phyloP scores from a whole-genome alignment of 1,284 basidiomycete genomes.

The Malassezia brasiliensis region DNA sequence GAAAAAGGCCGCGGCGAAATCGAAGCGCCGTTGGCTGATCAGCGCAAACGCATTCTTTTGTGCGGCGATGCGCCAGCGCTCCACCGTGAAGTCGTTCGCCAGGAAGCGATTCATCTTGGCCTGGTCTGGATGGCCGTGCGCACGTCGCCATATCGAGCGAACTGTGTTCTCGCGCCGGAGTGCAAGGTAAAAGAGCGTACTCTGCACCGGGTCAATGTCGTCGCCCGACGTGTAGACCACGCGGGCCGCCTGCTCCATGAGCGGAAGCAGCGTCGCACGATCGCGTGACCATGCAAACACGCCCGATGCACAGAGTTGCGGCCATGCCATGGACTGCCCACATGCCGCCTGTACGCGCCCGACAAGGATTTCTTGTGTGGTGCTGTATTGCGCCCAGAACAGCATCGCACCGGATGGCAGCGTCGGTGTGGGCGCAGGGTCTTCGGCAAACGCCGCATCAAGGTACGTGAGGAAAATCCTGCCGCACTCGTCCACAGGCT shows the following conservation, averaged over 20 bases:
- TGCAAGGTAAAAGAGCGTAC: slow-evolving; percentile 88
- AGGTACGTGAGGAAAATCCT: slow-evolving; percentile 1
- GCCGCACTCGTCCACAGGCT: slow-evolving; percentile 7
- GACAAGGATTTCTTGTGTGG: slow-evolving; percentile 2
- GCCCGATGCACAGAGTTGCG: background rate
- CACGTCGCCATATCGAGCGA: slow-evolving; percentile 88
- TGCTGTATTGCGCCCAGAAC: slow-evolving; percentile 6
- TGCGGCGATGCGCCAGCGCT: slow-evolving; percentile 84
- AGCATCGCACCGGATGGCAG: background rate
- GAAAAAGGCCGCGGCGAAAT: slow-evolving; percentile 87
- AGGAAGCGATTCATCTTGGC: slow-evolving; percentile 82
- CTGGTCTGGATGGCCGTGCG: slow-evolving; percentile 86
- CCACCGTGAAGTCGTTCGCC: slow-evolving; percentile 73
- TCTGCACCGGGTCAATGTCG: slow-evolving; percentile 68
- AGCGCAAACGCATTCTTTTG: slow-evolving; percentile 93
- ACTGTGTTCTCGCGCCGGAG: slow-evolving; percentile 83
- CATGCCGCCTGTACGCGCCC: slow-evolving; percentile 3
- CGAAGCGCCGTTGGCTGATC: slow-evolving; percentile 53
- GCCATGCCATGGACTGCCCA: background rate
- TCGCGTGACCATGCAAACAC: slow-evolving; percentile 7
- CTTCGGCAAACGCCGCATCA: background rate
- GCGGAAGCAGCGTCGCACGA: slow-evolving; percentile 3
- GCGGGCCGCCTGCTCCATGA: slow-evolving; percentile 69
- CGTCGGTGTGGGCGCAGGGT: background rate
- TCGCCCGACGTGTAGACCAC: slow-evolving; percentile 69